Conservation (phyloP, 2,329 filamentous ascomycete genomes). For the Sporothrix globosa region DNA sequence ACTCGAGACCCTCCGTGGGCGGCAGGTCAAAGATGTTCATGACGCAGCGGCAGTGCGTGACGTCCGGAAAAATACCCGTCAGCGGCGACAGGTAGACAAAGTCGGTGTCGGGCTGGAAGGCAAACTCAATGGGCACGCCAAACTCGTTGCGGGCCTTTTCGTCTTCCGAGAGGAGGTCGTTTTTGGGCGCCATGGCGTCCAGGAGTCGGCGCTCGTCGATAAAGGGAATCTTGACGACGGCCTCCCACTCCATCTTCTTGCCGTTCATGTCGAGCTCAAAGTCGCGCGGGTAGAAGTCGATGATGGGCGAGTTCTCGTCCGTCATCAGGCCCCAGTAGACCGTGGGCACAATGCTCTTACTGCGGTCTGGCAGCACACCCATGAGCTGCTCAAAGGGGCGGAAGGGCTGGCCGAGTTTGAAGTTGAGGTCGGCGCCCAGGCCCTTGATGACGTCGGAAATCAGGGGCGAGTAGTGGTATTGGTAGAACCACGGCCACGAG, state of each 20-base stretch:
- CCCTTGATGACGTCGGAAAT: slow-evolving; percentile 89
- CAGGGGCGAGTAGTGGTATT: slow-evolving; percentile 95
- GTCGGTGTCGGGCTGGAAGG: slow-evolving; percentile 74
- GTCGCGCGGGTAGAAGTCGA: slow-evolving; percentile 96
- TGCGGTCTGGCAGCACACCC: slow-evolving; percentile 95
- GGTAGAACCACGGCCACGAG: slow-evolving; percentile 98
- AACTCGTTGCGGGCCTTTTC: slow-evolving; percentile 87
- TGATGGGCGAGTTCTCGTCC: slow-evolving; percentile 83
- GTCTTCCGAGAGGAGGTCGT: slow-evolving; percentile 73
- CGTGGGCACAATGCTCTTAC: slow-evolving; percentile 89
- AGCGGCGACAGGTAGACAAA: slow-evolving; percentile 87
- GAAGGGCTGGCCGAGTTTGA: slow-evolving; percentile 93
- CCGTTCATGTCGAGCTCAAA: slow-evolving; percentile 99
- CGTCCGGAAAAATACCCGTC: slow-evolving; percentile 85
- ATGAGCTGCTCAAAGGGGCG: slow-evolving; percentile 94
- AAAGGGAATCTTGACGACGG: slow-evolving; percentile 98
- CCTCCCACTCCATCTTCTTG: slow-evolving; percentile 99
- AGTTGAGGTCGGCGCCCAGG: slow-evolving; percentile 82
- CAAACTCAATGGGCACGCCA: slow-evolving; percentile 90
- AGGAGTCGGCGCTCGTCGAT: slow-evolving; percentile 90
- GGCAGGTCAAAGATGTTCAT: slow-evolving; percentile 97
- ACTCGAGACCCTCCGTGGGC: slow-evolving; percentile 84
- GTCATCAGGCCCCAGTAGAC: slow-evolving; percentile 95
- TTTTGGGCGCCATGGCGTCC: slow-evolving; percentile 81
- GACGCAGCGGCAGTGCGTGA: slow-evolving; percentile 83